phyloP scores from a whole-genome alignment of 441 rosid species.

The Populus tomentosa region DNA sequence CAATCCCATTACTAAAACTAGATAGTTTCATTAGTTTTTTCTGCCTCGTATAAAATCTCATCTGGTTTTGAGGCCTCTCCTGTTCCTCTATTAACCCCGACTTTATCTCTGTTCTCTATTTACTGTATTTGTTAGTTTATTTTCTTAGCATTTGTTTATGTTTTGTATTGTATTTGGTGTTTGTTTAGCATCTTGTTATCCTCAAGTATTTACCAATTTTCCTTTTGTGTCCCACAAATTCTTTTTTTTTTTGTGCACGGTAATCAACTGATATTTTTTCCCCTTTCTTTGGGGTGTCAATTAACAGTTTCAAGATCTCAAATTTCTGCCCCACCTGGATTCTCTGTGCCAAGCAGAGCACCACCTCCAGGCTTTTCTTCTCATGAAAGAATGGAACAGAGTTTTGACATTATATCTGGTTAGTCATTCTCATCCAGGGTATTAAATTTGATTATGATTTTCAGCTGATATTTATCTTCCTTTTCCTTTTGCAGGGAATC shows the following conservation, averaged over 20 bases:
- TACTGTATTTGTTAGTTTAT: not conserved
- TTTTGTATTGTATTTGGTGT: not conserved
- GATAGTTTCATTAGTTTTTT: too few relatives aligned
- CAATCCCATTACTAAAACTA: too few relatives aligned
- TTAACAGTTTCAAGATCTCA: slow-evolving; percentile 68
- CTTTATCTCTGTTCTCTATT: not conserved
- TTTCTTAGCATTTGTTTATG: not conserved
- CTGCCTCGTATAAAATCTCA: not conserved
- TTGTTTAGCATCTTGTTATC: not conserved
- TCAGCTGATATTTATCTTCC: not conserved
- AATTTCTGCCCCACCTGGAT: slow-evolving; percentile 91
- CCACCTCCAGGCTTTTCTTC: slow-evolving; percentile 96
- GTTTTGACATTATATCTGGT: slow-evolving; percentile 54
- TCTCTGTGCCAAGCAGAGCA: slow-evolving; percentile 71
- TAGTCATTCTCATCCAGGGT: slow-evolving; percentile 9
- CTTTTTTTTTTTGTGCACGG: not conserved
- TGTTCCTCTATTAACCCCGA: not conserved
- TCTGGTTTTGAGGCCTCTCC: not conserved
- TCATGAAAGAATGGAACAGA: slow-evolving; percentile 59
- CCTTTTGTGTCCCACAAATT: not conserved
- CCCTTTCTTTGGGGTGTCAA: not conserved
- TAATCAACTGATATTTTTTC: not conserved
- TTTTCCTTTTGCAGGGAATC: slow-evolving; percentile 36
- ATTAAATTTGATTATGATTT: not conserved
- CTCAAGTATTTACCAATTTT: not conserved